phyloP scores from a whole-genome alignment of 345 rosid genomes.

The Punica granatum region DNA sequence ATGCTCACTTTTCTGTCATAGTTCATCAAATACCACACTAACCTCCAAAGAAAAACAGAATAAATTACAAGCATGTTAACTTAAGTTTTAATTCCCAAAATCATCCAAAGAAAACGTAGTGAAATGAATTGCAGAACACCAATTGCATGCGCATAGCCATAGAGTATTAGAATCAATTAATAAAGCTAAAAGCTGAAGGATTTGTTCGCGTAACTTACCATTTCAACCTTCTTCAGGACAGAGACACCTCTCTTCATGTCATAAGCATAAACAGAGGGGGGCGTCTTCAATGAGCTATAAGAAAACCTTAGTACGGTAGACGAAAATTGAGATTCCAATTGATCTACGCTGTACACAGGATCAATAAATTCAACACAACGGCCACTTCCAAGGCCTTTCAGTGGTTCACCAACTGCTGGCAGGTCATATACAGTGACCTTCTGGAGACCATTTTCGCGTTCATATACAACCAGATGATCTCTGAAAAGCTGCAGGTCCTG shows the following conservation, averaged over 20 bases:
- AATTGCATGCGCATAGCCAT: background rate
- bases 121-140: background rate
- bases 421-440: slow-evolving; percentile 57
- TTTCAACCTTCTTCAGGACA: slow-evolving; percentile 72
- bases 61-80: background rate
- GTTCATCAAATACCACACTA: background rate
- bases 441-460: slow-evolving; percentile 73
- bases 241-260: slow-evolving; percentile 68
- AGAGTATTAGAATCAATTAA: background rate
- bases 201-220: slow-evolving; percentile 37
- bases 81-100: background rate
- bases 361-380: slow-evolving; percentile 62
- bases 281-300: slow-evolving; percentile 82
- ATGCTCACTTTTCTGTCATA: background rate
- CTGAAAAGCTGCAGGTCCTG: slow-evolving; percentile 66
- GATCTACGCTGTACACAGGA: slow-evolving; percentile 53
- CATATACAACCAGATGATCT: slow-evolving; percentile 68
- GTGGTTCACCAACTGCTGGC: slow-evolving; percentile 66
- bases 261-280: slow-evolving; percentile 70
- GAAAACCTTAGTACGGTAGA: slow-evolving; percentile 66
- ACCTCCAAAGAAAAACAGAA: background rate
- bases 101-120: background rate
- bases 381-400: slow-evolving; percentile 52
- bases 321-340: slow-evolving; percentile 43
- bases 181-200: background rate